Percentiles rank a stretch among this genome's conserved stretches.
These are phyloP conservation scores for Fusarium albosuccineum DNA, from an alignment of 2,329 filamentous ascomycete genomes.

Conservation along the genomic window DNA sequence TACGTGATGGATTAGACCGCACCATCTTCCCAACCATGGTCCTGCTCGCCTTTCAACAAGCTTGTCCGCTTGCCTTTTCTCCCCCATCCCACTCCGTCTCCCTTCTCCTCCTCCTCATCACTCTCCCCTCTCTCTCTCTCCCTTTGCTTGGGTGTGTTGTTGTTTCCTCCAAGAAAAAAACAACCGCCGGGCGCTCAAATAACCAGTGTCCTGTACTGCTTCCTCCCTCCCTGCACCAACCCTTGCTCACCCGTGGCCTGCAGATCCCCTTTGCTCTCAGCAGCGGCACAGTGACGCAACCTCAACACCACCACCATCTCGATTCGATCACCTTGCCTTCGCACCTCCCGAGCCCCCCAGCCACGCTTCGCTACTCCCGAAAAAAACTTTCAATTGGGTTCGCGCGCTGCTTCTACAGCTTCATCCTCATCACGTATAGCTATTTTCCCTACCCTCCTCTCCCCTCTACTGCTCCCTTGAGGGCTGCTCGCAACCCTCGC, in stretches of 20 bases:
- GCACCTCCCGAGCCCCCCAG: constrained; percentile 41
- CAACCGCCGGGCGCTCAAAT: constrained; percentile 14
- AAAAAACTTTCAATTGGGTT: constrained; percentile 45
- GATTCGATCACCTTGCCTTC: constrained; percentile 39
- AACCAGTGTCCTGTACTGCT: constrained; percentile 10
- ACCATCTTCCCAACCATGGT: constrained; percentile 20
- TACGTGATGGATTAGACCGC: constrained; percentile 20
- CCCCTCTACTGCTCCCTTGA: constrained; percentile 15
- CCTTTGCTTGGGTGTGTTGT: constrained; percentile 15
- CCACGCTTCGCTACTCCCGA: constrained; percentile 39
- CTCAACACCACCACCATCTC: constrained; percentile 44
- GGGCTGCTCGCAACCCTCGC: constrained; percentile 21
- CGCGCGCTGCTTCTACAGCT: constrained; percentile 40
- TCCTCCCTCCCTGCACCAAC: constrained; percentile 32
- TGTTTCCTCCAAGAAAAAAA: constrained; percentile 25
- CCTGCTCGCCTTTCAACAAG: neutral
- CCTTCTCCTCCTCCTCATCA: constrained; percentile 7
- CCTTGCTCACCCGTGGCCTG: constrained; percentile 39
- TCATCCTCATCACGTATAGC: constrained; percentile 34
- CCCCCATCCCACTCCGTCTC: constrained; percentile 3
- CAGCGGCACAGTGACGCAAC: constrained; percentile 47
- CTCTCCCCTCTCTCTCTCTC: constrained; percentile 10
- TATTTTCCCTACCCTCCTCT: constrained; percentile 18
- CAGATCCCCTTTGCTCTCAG: constrained; percentile 44
- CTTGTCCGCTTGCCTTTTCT: constrained; percentile 20